Base-by-base conservation (phyloP, 2,329 filamentous ascomycete species). In the Byssothecium circinans region DNA sequence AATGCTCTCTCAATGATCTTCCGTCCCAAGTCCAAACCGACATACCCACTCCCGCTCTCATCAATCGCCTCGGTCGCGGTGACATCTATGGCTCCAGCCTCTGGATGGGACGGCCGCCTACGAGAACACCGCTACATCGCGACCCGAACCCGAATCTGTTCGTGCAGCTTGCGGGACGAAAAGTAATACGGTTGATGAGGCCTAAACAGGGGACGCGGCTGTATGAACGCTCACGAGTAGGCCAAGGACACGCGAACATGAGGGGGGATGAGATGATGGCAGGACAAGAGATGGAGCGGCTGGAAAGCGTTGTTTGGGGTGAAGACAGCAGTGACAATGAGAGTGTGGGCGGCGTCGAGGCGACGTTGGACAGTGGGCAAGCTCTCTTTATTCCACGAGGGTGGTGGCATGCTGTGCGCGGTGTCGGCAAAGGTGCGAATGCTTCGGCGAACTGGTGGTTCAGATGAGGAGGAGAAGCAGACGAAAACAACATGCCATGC, bases 81-180 rank as follows among this genome's bases (percentile, higher is more conserved):
- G 91, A 96, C 67, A 73, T 96, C n/a, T 96, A 97, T 67, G 82
- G 80, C 59, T 86, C 87, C 0, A 95, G 88, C 58, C 76, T 97
- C 35, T 99, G 92, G 92, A 79, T 97, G 11, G 94, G 94, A 1
- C 77, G 86, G 12, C 84, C 90, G 32, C 90, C 90, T 0, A 96
- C 91, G 0, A 91, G 90, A 59, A 96, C 94, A 0, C 91, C 94
- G 3, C 76, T 96, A 2, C 94, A 99, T 70, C 83, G 88, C 45
- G 94, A 99, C 62, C 94, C 94, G 0, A 97, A 97, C 61, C 90
- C 90, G 0, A 99, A 99, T 65, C 62, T 96, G 0, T 96, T 97
- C 67, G 83, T 89, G 37, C 94, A 99, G 70, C 70, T 97, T 11
- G 83, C 82, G 14, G 84, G 89, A 3, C 71, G 65, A 42, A 99